Evolutionary conservation across 305 asterid species (phyloP).

Genomic region (Solanum hybrid): DNA sequence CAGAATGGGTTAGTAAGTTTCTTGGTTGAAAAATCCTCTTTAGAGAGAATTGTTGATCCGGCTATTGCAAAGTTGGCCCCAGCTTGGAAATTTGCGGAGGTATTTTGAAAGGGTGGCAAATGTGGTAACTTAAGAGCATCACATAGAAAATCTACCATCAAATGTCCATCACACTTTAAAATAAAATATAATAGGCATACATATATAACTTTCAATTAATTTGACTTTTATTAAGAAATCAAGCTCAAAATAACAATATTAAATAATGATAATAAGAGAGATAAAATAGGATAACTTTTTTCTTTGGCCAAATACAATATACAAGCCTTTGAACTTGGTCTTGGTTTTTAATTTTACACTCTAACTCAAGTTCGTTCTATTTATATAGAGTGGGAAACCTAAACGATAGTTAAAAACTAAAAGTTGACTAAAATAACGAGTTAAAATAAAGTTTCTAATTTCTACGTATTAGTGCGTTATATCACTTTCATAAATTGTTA

Average conservation of each 20-base stretch:
- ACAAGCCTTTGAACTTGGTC: not conserved
- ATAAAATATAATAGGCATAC: not conserved
- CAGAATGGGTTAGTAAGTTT: slow-evolving; percentile 20
- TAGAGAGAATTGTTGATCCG: slow-evolving; percentile 28
- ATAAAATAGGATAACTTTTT: not conserved
- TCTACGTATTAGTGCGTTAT: not conserved
- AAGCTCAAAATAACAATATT: not conserved
- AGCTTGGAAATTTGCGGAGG: slow-evolving; percentile 10
- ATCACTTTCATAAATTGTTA: not conserved
- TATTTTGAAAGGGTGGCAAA: slow-evolving; percentile 20
- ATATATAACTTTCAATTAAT: too few species aligned
- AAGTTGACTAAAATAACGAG: not conserved
- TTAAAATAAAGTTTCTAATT: too few species aligned
- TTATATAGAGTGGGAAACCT: not conserved
- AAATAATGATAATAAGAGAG: not conserved
- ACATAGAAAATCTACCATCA: slow-evolving; percentile 27
- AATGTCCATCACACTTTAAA: slow-evolving; percentile 5
- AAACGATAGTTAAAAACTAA: not conserved
- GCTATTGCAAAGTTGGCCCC: slow-evolving; percentile 34
- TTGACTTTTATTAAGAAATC: not conserved
- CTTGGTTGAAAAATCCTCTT: not conserved
- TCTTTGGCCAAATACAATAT: not conserved
- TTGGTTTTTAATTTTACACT: not conserved
- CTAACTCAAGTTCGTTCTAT: not conserved
- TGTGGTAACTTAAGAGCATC: slow-evolving; percentile 21